Evolutionary conservation across 768 basidiomycete species (phyloP), one percentile per base, ranked within the genome.

Genomic region (Termitomyces sp.): DNA sequence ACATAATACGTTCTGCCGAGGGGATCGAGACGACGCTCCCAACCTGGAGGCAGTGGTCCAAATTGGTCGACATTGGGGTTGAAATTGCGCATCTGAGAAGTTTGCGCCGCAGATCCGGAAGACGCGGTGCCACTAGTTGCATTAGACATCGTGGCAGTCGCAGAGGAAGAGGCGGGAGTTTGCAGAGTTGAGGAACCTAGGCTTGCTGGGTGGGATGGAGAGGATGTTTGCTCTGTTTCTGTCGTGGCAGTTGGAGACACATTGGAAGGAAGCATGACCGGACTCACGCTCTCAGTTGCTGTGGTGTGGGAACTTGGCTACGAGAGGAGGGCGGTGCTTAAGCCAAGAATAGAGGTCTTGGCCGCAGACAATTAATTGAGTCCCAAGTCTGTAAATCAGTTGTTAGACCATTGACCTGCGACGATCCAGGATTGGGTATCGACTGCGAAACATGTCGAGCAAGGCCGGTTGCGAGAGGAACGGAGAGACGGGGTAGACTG

Each of bases 21-120:
- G 34, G 97, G 95, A 74, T 99, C 97, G 57, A 95, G 91, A 47
- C 97, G 91, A 60, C 97, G 85, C 73, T 99, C 97, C 97, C 97
- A 99, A 3, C 95, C 94, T 30, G 79, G 72, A 3, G 97, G 96
- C 24, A 99, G 77, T 33, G 92, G 84, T 4, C 97, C 97, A 63
- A 85, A 91, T 66, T 98, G 95, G 74, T 99, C 97, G 48, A 93
- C 91, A 61, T 88, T 90, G 16, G 97, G 93, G 69, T 96, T 95
- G 77, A 98, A 97, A 69, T 93, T 95, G 66, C 87, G 86, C 69
- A 83, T 82, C 64, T 82, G 82, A 11, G 78, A 71, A 65, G 72
- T 78, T 63, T 81, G 81, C 20, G 81, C 72, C 15, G 78, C 70
- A 18, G 76, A 68, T 3, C 75, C 77, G 4, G 82, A 67, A 9